Percentiles rank a stretch among this genome's conserved stretches.
These are phyloP conservation scores for Ilex asprella DNA, from an alignment of 257 asterid species.

Conservation along the genomic window DNA sequence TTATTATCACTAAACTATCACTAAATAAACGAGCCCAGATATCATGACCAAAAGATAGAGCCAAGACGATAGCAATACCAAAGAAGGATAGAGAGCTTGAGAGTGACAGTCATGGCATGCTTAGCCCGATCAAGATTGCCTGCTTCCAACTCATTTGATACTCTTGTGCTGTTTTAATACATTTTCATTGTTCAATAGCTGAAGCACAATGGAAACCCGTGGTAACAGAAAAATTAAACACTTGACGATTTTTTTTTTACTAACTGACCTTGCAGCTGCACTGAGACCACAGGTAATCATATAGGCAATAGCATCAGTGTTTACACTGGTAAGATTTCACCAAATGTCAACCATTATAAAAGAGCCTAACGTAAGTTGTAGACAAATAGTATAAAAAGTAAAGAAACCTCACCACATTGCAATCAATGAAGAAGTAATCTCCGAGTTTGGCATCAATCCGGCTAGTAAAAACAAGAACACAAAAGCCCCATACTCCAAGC, in stretches of 20 bases:
- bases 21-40: not conserved
- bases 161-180: not conserved
- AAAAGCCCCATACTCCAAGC: slow-evolving; percentile 84
- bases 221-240: not conserved
- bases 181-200: too few relatives aligned
- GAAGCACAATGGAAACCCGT: too few relatives aligned
- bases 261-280: slow-evolving; percentile 60
- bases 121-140: not conserved
- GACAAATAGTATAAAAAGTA: not conserved
- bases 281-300: slow-evolving; percentile 68
- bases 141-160: not conserved
- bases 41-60: too few relatives aligned
- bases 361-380: not conserved
- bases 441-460: slow-evolving; percentile 76
- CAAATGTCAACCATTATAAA: not conserved
- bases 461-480: slow-evolving; percentile 78
- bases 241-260: not conserved
- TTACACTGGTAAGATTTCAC: slow-evolving; percentile 19
- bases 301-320: slow-evolving; percentile 36
- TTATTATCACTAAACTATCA: not conserved
- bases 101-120: not conserved
- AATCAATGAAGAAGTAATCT: slow-evolving; percentile 57
- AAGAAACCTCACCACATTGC: slow-evolving; percentile 64
- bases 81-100: not conserved
- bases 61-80: not conserved